Percentiles rank a stretch among this genome's conserved stretches.
These are phyloP conservation scores for Epichloe sibirici DNA, from an alignment of 2,329 filamentous ascomycete genomes.

Conservation along the genomic window DNA sequence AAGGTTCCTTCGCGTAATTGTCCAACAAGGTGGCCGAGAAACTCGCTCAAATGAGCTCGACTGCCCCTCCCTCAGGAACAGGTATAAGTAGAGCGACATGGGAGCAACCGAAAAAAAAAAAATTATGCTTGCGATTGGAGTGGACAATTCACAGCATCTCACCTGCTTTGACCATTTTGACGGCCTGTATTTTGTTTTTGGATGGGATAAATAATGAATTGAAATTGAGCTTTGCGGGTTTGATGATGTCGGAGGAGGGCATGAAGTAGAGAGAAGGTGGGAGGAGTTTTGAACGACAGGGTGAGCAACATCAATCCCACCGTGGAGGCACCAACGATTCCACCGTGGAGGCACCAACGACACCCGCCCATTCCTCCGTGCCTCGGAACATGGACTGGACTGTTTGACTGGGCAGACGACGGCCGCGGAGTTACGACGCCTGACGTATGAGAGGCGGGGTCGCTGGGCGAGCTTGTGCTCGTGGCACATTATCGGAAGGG, in stretches of 20 bases:
- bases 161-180: slow-evolving; percentile 99
- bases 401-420: not conserved
- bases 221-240: slow-evolving; percentile 1
- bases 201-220: not conserved
- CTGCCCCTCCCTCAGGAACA: slow-evolving; percentile 9
- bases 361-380: not conserved
- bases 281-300: slow-evolving; percentile 6
- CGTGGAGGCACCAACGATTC: not conserved
- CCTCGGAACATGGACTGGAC: not conserved
- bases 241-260: slow-evolving; percentile 6
- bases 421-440: not conserved
- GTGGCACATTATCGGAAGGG: not conserved
- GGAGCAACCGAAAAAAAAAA: not conserved
- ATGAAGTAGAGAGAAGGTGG: slow-evolving; percentile 8
- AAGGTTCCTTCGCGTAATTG: slow-evolving; percentile 26
- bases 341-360: not conserved
- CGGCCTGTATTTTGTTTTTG: slow-evolving; percentile 29
- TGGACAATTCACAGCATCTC: slow-evolving; percentile 17
- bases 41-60: slow-evolving; percentile 50
- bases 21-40: slow-evolving; percentile 20
- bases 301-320: not conserved
- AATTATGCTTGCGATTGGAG: not conserved
- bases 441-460: no score
- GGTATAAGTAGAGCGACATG: slow-evolving; percentile 12
- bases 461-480: no score